These are phyloP conservation scores for Ophiostoma ips DNA, from an alignment of 2,329 filamentous ascomycete genomes.

Conservation along the genomic window DNA sequence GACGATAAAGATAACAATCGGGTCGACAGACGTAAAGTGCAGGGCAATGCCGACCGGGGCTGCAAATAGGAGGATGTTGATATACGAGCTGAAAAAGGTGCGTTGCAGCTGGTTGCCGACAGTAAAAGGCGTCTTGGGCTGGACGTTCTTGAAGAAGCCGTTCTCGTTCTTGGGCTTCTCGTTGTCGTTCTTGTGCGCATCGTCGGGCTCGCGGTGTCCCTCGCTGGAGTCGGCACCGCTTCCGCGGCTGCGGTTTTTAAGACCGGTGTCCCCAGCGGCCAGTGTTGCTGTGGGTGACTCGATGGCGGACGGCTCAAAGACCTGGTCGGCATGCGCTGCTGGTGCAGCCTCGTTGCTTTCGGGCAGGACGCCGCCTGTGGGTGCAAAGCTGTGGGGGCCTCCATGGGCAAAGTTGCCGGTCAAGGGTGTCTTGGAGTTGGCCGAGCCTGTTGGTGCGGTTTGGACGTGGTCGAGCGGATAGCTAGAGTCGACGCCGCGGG, in stretches of 20 bases:
- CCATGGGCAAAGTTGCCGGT: background rate
- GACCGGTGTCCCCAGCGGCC: slow-evolving; percentile 6
- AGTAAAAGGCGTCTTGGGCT: slow-evolving; percentile 43
- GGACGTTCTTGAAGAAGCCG: slow-evolving; percentile 30
- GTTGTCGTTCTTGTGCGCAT: slow-evolving; percentile 20
- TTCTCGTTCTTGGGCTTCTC: slow-evolving; percentile 24
- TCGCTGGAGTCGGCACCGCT: slow-evolving; percentile 9
- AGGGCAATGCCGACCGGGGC: slow-evolving; percentile 65
- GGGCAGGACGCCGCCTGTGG: background rate
- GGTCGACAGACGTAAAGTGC: slow-evolving; percentile 42
- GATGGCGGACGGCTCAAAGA: background rate
- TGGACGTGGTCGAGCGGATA: slow-evolving; percentile 21
- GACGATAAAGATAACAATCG: slow-evolving; percentile 62
- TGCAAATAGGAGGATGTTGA: slow-evolving; percentile 68
- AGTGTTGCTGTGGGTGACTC: slow-evolving; percentile 6
- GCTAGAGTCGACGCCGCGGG: slow-evolving; percentile 9
- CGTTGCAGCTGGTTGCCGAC: slow-evolving; percentile 53
- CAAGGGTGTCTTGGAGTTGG: slow-evolving; percentile 1
- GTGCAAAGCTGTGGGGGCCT: background rate
- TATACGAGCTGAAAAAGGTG: slow-evolving; percentile 69
- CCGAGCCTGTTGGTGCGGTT: slow-evolving; percentile 2
- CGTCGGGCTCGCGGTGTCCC: slow-evolving; percentile 8
- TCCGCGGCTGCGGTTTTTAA: slow-evolving; percentile 16
- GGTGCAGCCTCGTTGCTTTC: slow-evolving; percentile 3
- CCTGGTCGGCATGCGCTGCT: no score